A percentile compares a stretch with the other conserved stretches of the same genome.
Conservation (phyloP, 192 early-diverging fungal species). For the Rhizophagus clarus region DNA sequence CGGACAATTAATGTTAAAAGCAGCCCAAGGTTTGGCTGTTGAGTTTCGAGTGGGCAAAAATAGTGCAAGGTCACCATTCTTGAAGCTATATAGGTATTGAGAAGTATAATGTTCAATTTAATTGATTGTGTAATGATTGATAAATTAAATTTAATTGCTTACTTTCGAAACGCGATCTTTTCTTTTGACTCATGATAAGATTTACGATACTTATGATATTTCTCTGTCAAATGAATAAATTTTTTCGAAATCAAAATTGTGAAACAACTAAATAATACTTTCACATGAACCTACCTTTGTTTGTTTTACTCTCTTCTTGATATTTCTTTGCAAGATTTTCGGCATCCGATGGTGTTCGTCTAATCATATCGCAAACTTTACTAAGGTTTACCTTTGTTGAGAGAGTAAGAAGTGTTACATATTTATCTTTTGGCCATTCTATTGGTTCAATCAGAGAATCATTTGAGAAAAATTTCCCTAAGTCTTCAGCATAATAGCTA, state of each 20-base stretch:
- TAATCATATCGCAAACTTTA: background rate
- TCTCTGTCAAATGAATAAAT: slow-evolving; percentile 38
- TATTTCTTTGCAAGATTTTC: slow-evolving; percentile 31
- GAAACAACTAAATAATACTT: background rate
- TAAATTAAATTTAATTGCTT: slow-evolving; percentile 19
- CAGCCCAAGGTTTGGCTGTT: slow-evolving; percentile 57
- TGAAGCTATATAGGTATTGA: slow-evolving; percentile 42
- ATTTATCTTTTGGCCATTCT: slow-evolving; percentile 20
- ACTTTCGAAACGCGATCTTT: slow-evolving; percentile 62
- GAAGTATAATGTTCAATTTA: background rate
- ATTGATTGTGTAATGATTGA: background rate
- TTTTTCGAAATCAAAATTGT: background rate
- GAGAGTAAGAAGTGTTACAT: background rate
- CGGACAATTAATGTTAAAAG: slow-evolving; percentile 59
- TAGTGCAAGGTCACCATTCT: slow-evolving; percentile 55
- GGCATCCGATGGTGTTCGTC: slow-evolving; percentile 28
- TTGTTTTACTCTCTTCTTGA: slow-evolving; percentile 38
- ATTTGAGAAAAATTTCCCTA: slow-evolving; percentile 32
- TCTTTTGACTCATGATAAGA: slow-evolving; percentile 41
- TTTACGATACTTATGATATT: slow-evolving; percentile 48
- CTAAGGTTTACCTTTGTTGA: slow-evolving; percentile 15
- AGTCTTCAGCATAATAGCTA: slow-evolving; percentile 26
- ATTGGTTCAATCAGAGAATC: slow-evolving; percentile 2
- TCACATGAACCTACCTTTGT: slow-evolving; percentile 36
- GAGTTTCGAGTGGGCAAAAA: slow-evolving; percentile 59